These are phyloP conservation scores for Nicotiana rustica DNA, from an alignment of 305 asterid species.

Conservation along the genomic window DNA sequence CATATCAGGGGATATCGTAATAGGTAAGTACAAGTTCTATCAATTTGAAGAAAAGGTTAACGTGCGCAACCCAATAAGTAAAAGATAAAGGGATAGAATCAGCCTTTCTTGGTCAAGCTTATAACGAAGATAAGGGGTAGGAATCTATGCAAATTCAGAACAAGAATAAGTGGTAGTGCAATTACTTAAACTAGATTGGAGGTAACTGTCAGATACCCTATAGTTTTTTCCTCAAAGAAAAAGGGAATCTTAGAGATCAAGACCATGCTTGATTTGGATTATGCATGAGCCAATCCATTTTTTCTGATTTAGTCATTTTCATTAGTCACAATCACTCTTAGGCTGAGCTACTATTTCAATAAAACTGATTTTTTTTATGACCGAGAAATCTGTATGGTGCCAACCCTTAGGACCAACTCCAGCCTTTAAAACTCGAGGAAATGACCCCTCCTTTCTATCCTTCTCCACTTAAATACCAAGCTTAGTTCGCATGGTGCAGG, in stretches of 20 bases:
- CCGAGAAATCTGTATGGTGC: too few relatives aligned
- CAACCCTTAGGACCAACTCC: too few relatives aligned
- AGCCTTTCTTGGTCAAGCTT: constrained; percentile 20
- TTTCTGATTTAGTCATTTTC: neutral
- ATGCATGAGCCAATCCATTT: neutral
- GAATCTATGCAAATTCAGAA: constrained; percentile 17
- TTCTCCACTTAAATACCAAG: too few relatives aligned
- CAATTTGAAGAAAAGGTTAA: neutral
- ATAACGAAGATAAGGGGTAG: neutral
- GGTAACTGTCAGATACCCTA: constrained; percentile 24
- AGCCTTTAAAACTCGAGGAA: too few relatives aligned
- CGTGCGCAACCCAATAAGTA: neutral
- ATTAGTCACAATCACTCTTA: constrained; percentile 7
- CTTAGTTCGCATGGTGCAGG: too few relatives aligned
- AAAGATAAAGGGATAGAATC: neutral
- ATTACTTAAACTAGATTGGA: constrained; percentile 14
- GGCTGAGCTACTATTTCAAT: constrained; percentile 9
- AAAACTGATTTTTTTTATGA: neutral
- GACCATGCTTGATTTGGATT: neutral
- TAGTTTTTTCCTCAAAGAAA: neutral
- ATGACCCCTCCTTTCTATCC: too few relatives aligned
- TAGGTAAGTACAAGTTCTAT: neutral
- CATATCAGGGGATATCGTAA: neutral
- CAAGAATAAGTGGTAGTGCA: constrained; percentile 18
- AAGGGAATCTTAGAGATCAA: constrained; percentile 5